These are phyloP conservation scores for Dictyophora rubrovolvata DNA, from an alignment of 768 basidiomycete genomes.

Conservation along the genomic window DNA sequence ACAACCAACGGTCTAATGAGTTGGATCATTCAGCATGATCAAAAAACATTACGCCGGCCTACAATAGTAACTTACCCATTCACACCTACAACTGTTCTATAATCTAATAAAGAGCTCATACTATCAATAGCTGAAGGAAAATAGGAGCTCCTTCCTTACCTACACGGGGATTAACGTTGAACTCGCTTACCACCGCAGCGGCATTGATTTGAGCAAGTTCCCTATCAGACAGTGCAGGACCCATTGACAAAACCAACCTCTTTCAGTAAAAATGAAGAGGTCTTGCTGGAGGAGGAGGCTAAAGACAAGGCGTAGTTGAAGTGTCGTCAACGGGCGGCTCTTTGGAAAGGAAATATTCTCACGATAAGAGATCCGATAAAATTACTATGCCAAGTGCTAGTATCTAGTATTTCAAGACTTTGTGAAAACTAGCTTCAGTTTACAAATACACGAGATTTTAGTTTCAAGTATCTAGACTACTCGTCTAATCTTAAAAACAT, in stretches of 20 bases:
- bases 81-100: slow-evolving; percentile 96
- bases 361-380: not conserved
- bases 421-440: not conserved
- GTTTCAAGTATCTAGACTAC: not conserved
- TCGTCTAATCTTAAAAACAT: not conserved
- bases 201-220: slow-evolving; percentile 77
- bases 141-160: slow-evolving; percentile 39
- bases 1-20: slow-evolving; percentile 77
- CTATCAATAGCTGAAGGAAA: slow-evolving; percentile 5
- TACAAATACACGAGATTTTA: not conserved
- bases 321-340: not conserved
- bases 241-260: slow-evolving; percentile 25
- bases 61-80: slow-evolving; percentile 61
- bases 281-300: not conserved
- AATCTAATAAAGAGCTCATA: slow-evolving; percentile 44
- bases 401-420: not conserved
- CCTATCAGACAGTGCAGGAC: slow-evolving; percentile 57
- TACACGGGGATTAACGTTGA: slow-evolving; percentile 80
- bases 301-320: not conserved
- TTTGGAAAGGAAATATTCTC: not conserved
- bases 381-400: too few species aligned
- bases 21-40: too few species aligned
- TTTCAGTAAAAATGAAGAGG: slow-evolving; percentile 7
- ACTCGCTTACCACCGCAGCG: slow-evolving; percentile 81
- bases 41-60: not conserved